Evolutionary conservation across 2,329 filamentous ascomycete genomes (phyloP).

Genomic region (Aspergillus amoenus): DNA sequence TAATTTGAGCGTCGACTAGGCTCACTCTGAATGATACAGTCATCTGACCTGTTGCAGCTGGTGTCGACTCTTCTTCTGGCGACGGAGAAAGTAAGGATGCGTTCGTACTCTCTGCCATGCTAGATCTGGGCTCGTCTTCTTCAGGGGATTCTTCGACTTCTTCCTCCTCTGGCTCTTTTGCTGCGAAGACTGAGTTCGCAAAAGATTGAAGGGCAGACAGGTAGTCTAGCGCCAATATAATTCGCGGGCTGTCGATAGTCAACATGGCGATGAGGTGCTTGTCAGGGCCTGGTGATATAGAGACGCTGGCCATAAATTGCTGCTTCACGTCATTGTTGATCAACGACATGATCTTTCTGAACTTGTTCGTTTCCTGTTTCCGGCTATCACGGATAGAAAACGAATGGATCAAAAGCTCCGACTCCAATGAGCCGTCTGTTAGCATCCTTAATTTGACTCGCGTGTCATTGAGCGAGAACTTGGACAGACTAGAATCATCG

Average conservation of each 20-base stretch:
- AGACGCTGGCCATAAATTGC: slow-evolving; percentile 96
- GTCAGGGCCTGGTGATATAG: slow-evolving; percentile 82
- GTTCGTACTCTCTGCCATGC: slow-evolving; percentile 27
- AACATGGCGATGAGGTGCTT: slow-evolving; percentile 84
- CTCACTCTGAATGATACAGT: slow-evolving; percentile 86
- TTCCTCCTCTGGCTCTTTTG: slow-evolving; percentile 48
- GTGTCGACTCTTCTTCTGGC: slow-evolving; percentile 31
- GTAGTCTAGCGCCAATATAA: slow-evolving; percentile 96
- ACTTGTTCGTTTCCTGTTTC: slow-evolving; percentile 88
- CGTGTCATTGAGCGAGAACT: slow-evolving; percentile 91
- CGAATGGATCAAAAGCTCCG: slow-evolving; percentile 87
- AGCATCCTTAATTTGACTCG: slow-evolving; percentile 90
- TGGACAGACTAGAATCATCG: slow-evolving; percentile 79
- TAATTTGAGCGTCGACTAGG: slow-evolving; percentile 92
- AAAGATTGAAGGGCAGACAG: slow-evolving; percentile 87
- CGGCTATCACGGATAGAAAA: slow-evolving; percentile 94
- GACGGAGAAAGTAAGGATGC: slow-evolving; percentile 23
- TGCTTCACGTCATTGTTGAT: slow-evolving; percentile 89
- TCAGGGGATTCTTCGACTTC: slow-evolving; percentile 37
- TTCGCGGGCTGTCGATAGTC: slow-evolving; percentile 87
- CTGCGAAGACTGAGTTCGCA: slow-evolving; percentile 65
- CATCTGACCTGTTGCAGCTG: slow-evolving; percentile 54
- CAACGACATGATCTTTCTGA: slow-evolving; percentile 95
- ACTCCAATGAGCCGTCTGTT: slow-evolving; percentile 86
- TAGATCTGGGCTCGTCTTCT: slow-evolving; percentile 37